These are phyloP conservation scores for Mrakia blollopis DNA, from an alignment of 768 basidiomycete species.

Conservation along the genomic window DNA sequence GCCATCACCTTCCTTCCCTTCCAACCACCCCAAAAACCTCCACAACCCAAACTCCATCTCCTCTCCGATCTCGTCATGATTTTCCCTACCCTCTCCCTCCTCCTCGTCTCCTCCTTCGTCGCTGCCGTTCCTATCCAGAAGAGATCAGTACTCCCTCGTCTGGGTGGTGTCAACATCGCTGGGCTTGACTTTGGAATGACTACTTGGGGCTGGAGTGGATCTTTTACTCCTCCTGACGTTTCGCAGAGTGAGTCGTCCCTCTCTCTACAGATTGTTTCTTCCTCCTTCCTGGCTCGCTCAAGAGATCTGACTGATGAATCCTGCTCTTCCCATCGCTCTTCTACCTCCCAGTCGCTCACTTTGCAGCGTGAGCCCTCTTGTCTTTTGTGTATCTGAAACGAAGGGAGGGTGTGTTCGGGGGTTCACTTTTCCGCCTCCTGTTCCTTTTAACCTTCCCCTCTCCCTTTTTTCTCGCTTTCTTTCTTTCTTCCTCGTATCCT, in stretches of 20 bases:
- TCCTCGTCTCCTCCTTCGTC: neutral
- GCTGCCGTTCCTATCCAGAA: neutral
- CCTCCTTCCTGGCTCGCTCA: neutral
- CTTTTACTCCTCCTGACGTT: neutral
- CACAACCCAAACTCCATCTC: neutral
- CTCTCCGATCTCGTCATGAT: neutral
- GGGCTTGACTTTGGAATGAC: constrained; percentile 28
- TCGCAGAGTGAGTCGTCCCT: constrained; percentile 3
- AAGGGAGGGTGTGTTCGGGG: neutral
- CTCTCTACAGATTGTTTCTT: neutral
- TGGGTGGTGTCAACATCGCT: constrained; percentile 12
- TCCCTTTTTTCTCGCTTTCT: neutral
- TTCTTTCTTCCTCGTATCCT: neutral
- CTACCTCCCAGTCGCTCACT: neutral
- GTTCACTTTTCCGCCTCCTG: neutral
- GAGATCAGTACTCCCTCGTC: neutral
- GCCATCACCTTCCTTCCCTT: neutral
- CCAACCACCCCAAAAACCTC: neutral
- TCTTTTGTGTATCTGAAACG: neutral
- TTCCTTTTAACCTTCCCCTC: neutral
- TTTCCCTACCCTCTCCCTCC: neutral
- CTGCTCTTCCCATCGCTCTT: neutral
- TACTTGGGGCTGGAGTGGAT: constrained; percentile 1
- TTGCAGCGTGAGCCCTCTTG: neutral
- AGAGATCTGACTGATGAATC: neutral